Base-by-base conservation (phyloP, 73 alveolate species). In the Tetrahymena malaccensis region DNA sequence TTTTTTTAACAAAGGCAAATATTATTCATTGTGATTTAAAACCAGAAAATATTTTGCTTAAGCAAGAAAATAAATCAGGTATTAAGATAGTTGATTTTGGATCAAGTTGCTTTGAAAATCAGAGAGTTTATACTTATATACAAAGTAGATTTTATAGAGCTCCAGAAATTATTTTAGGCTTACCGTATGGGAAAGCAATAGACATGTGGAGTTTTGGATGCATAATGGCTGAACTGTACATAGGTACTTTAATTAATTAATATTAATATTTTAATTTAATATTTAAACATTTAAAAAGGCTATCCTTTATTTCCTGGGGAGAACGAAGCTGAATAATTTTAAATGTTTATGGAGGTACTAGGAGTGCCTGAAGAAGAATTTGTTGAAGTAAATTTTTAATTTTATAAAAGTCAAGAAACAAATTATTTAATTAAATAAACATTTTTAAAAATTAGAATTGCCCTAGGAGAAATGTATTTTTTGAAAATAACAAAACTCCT, bases 121-220 rank as follows among this genome's bases (percentile, higher is more conserved):
- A 97, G 85, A 43, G 98, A 85, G 94, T 97, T 34, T 98, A 98
- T 93, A 97, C 99, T 25, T 98, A 99, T 93, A 99, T 99, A 19
- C 98, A 99, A 95, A 96, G 99, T 55, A 94, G 99, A 85, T 98
- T 98, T 93, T 99, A 99, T 93, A 94, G 99, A 95, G 99, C 99
- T 11, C 99, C 99, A 21, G 99, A 99, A 96, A 98, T 99, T 17
- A 99, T 99, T 70, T 98, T 99, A 84, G 99, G 99, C 2, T 96
- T 98, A 84, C 98, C 99, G 50, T 99, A 99, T 96, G 97, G 99
- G 56, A 98, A 97, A 57, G 97, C 99, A 17, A 99, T 98, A 22
- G 99, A 99, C 95, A 99, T 99, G 98, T 99, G 99, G 99, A 97
- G 99, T 83, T 98, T 99, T 85, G 99, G 99, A 27, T 99, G 99